phyloP scores from a whole-genome alignment of 768 basidiomycete species.

The Exsudoporus frostii region DNA sequence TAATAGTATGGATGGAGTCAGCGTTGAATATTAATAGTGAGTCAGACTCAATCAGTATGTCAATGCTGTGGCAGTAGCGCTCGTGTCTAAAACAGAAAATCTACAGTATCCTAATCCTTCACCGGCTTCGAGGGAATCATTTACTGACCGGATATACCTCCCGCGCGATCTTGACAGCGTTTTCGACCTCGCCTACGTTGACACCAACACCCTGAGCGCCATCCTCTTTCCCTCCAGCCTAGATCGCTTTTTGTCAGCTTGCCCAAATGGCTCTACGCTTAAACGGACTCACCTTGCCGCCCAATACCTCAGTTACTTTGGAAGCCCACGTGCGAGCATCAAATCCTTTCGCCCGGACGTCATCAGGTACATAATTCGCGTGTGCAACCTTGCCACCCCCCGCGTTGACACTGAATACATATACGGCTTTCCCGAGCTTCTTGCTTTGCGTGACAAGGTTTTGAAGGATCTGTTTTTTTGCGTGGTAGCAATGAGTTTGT shows the following conservation, averaged over 20 bases:
- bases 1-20: too few relatives aligned
- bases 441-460: conserved; percentile 73
- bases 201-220: conserved; percentile 85
- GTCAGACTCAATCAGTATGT: background rate
- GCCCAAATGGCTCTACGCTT: background rate
- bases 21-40: background rate
- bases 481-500: background rate
- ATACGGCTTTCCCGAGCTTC: conserved; percentile 78
- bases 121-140: conserved; percentile 2
- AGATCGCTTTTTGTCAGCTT: conserved; percentile 7
- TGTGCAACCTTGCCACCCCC: conserved; percentile 78
- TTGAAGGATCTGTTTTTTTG: conserved; percentile 59
- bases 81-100: background rate
- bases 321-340: conserved; percentile 90
- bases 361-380: conserved; percentile 75
- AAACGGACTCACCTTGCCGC: conserved; percentile 75
- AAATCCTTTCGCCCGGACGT: conserved; percentile 57
- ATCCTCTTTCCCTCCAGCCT: conserved; percentile 97
- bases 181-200: conserved; percentile 57
- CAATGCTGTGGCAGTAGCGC: background rate
- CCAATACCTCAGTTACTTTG: conserved; percentile 72
- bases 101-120: background rate
- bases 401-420: conserved; percentile 79
- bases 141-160: conserved; percentile 32
- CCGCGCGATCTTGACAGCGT: conserved; percentile 61